Base-by-base conservation (phyloP, 495 filamentous ascomycete genomes). In the Aspergillus sparsus region DNA sequence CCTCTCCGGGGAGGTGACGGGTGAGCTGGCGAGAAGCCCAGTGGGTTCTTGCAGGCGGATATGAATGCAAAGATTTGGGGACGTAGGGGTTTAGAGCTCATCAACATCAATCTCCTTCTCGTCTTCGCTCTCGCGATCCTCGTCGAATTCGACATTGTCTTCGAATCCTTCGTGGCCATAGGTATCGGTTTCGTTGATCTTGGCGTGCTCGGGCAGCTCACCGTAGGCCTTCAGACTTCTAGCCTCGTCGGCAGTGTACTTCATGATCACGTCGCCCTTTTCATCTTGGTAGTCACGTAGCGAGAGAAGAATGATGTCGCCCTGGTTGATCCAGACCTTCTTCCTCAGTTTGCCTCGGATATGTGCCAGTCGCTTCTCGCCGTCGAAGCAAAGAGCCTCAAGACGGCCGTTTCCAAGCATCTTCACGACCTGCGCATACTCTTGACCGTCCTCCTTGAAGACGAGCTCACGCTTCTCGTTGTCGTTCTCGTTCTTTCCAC, bases 401-500 rank as follows among this genome's bases (percentile, higher is more conserved):
- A 98, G 85, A 60, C 94, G 91, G 67, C 94, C 94, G 83, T 98
- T 98, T 54, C 94, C 94, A 49, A 97, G 83, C 94, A 98, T 98
- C 83, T 97, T 97, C 63, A 97, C 80, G 70, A 97, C 94, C 81
- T 98, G 94, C 32, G 94, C 94, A 73, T 98, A 98, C 81, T 98
- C 94, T 84, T 98, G 94, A 63, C 94, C 94, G 67, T 98, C 94
- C 75, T 98, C 94, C 78, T 97, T 97, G 87, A 98, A 98, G 61
- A 90, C 90, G 54, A 98, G 85, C 77, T 98, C 94, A 72, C 94
- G 94, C 86, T 97, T 97, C 82, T 97, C 93, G 71, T 97, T 97
- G 82, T 95, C 92, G 83, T 97, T 98, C 83, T 98, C 94, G 84
- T 98, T 98, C 91, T 98, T 98, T 78, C 94, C 94, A 78, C 94